phyloP scores from a whole-genome alignment of 345 rosid genomes.

The Rhodamnia rubescens region DNA sequence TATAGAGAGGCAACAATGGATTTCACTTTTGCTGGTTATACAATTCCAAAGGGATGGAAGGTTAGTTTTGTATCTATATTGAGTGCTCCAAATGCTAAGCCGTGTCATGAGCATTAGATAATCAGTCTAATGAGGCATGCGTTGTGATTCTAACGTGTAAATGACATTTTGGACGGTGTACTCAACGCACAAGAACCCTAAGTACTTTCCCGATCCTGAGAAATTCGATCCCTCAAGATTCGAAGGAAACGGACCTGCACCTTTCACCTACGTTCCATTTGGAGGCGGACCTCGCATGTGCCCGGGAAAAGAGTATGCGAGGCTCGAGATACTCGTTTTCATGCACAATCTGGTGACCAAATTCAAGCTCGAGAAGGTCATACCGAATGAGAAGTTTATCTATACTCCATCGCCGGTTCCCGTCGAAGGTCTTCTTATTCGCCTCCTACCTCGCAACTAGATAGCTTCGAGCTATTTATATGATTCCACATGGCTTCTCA shows the following conservation, averaged over 20 bases:
- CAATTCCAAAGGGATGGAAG: neutral
- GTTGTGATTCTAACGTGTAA: neutral
- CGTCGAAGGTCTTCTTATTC: neutral
- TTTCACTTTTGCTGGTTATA: neutral
- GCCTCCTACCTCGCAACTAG: neutral
- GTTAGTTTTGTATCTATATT: neutral
- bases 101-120: neutral
- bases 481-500: no score
- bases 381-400: neutral
- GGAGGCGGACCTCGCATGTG: neutral
- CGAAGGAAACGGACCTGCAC: neutral
- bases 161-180: neutral
- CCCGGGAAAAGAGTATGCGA: neutral
- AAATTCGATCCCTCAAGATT: neutral
- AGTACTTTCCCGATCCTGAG: neutral
- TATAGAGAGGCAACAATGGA: neutral
- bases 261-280: neutral
- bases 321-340: neutral
- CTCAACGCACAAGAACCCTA: neutral
- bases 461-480: neutral
- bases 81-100: neutral
- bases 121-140: neutral
- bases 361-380: neutral
- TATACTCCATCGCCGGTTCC: neutral
- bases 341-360: neutral